Conservation (phyloP, 2,329 filamentous ascomycete genomes). For the Alternaria brassicae region DNA sequence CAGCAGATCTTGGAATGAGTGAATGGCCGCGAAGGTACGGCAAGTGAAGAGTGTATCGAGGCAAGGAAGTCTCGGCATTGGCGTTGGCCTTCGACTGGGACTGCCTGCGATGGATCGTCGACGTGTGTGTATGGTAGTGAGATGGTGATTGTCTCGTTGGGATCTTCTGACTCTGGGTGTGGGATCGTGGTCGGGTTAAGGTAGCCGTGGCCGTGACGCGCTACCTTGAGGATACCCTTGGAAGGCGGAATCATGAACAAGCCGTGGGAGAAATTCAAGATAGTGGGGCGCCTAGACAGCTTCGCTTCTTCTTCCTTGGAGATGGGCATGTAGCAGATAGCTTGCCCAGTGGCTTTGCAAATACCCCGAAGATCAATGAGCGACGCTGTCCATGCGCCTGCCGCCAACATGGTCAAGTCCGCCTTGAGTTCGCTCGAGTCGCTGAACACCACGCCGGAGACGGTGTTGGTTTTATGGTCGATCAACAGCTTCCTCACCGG, state of each 20-base stretch:
- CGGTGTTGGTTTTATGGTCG: constrained; percentile 41
- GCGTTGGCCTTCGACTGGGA: constrained; percentile 44
- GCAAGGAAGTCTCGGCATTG: constrained; percentile 44
- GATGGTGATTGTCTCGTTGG: constrained; percentile 50
- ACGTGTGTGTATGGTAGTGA: constrained; percentile 61
- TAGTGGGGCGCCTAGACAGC: constrained; percentile 72
- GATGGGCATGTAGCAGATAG: constrained; percentile 78
- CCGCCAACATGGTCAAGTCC: constrained; percentile 79
- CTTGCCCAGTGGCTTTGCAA: constrained; percentile 81
- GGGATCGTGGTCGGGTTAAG: constrained; percentile 56
- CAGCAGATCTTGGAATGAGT: constrained; percentile 60
- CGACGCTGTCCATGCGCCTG: constrained; percentile 84
- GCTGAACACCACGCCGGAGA: constrained; percentile 66
- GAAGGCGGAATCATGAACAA: constrained; percentile 77
- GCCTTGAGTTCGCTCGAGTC: constrained; percentile 63
- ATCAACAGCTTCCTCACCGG: constrained; percentile 58
- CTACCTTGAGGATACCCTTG: constrained; percentile 55
- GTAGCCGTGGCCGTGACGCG: constrained; percentile 60
- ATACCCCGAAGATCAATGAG: constrained; percentile 80
- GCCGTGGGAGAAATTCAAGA: constrained; percentile 74
- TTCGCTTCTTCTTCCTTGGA: constrained; percentile 72
- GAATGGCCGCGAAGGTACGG: constrained; percentile 52
- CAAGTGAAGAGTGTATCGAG: constrained; percentile 38
- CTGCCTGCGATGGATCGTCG: constrained; percentile 54
- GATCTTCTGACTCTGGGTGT: constrained; percentile 53